Evolutionary conservation across 1,139 yeast genomes (phyloP).

Genomic region (Saccharomyces hybrid): DNA sequence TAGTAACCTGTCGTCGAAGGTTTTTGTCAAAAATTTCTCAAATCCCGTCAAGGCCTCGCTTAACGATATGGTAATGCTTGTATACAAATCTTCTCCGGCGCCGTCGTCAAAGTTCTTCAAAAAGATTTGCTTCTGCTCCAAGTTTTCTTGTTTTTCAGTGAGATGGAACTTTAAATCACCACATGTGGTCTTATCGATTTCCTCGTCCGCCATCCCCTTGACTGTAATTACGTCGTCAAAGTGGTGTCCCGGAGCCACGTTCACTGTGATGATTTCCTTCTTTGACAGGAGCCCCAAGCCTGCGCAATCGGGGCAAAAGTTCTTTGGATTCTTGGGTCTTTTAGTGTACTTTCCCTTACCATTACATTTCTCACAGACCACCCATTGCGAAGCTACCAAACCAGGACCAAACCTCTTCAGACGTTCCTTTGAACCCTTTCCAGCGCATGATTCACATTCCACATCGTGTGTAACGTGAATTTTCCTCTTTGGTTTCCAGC

Average conservation of each 20-base stretch:
- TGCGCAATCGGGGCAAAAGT: slow-evolving; percentile 67
- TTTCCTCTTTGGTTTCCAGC: slow-evolving; percentile 33
- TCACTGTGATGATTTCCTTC: slow-evolving; percentile 68
- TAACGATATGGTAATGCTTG: slow-evolving; percentile 53
- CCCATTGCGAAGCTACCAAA: slow-evolving; percentile 54
- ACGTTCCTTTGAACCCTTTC: slow-evolving; percentile 57
- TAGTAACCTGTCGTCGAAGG: slow-evolving; percentile 74
- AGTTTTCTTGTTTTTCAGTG: slow-evolving; percentile 32
- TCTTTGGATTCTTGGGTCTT: slow-evolving; percentile 44
- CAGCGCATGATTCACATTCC: slow-evolving; percentile 62
- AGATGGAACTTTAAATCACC: slow-evolving; percentile 72
- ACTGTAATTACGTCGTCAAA: slow-evolving; percentile 56
- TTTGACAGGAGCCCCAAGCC: slow-evolving; percentile 61
- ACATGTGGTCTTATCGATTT: slow-evolving; percentile 53
- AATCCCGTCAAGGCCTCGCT: slow-evolving; percentile 53
- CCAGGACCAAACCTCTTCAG: slow-evolving; percentile 71
- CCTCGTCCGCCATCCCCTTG: slow-evolving; percentile 70
- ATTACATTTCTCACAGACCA: slow-evolving; percentile 60
- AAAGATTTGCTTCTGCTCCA: slow-evolving; percentile 21
- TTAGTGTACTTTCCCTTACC: slow-evolving; percentile 57
- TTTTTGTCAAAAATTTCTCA: slow-evolving; percentile 44
- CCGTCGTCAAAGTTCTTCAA: slow-evolving; percentile 50
- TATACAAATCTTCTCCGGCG: slow-evolving; percentile 45
- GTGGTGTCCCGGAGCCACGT: slow-evolving; percentile 63
- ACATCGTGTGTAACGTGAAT: slow-evolving; percentile 38